These are phyloP conservation scores for Pleurotus tuber-regium DNA, from an alignment of 768 basidiomycete species.

Conservation along the genomic window DNA sequence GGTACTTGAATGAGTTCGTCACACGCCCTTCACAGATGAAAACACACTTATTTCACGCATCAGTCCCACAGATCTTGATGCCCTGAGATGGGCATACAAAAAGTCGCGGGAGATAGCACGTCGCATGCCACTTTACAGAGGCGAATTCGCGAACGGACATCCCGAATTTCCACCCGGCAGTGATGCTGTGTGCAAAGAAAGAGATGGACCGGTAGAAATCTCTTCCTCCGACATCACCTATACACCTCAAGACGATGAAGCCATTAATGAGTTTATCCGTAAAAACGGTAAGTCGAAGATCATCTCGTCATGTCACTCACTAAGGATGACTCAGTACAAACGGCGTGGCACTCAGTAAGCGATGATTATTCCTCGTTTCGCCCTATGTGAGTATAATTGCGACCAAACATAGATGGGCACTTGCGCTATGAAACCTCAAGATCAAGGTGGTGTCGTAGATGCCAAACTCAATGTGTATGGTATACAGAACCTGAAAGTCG, in stretches of 20 bases:
- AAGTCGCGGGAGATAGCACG: conserved; percentile 50
- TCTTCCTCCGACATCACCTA: conserved; percentile 1
- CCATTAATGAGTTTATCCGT: conserved; percentile 4
- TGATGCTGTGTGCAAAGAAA: conserved; percentile 1
- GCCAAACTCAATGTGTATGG: conserved; percentile 62
- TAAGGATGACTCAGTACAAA: conserved; percentile 26
- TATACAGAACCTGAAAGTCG: conserved; percentile 54
- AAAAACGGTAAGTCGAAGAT: neutral
- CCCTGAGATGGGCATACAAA: conserved; percentile 54
- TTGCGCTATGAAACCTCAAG: conserved; percentile 63
- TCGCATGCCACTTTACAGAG: conserved; percentile 28
- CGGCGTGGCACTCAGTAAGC: conserved; percentile 46
- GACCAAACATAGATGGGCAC: conserved; percentile 65
- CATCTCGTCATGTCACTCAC: neutral
- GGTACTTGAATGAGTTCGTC: conserved; percentile 42
- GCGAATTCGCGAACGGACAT: neutral
- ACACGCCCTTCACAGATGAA: neutral
- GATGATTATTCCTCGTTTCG: neutral
- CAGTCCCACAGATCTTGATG: conserved; percentile 41
- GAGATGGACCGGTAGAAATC: neutral
- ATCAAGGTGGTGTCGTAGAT: conserved; percentile 61
- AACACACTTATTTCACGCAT: neutral
- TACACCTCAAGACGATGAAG: conserved; percentile 5
- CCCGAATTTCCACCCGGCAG: neutral
- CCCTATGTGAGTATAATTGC: neutral